phyloP scores from a whole-genome alignment of 108 stramenopile genomes.

The Skeletonema potamos region DNA sequence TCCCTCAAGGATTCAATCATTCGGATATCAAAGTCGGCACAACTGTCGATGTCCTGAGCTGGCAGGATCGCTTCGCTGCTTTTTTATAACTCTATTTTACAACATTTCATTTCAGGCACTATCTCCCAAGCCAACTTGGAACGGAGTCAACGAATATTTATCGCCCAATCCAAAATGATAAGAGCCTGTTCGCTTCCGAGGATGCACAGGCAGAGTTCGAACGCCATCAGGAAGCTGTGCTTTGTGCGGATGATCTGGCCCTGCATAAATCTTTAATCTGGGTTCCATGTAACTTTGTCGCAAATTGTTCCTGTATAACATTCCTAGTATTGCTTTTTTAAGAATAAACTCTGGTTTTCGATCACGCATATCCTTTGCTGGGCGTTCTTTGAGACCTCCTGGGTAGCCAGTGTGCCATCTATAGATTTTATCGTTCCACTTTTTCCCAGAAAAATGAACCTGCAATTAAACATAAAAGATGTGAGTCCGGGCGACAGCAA shows the following conservation, averaged over 20 bases:
- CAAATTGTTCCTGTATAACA: slow-evolving; percentile 83
- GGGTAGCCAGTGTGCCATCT: slow-evolving; percentile 96
- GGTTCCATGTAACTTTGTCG: slow-evolving; percentile 80
- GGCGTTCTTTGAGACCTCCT: slow-evolving; percentile 89
- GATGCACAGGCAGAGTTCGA: slow-evolving; percentile 28
- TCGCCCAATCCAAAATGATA: slow-evolving; percentile 72
- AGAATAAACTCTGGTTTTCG: slow-evolving; percentile 81
- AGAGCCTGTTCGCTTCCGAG: slow-evolving; percentile 53
- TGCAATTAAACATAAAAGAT: slow-evolving; percentile 4
- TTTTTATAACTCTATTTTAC: background rate
- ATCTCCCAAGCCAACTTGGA: slow-evolving; percentile 16
- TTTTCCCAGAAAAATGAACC: slow-evolving; percentile 90
- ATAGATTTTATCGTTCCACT: slow-evolving; percentile 91
- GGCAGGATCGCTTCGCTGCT: slow-evolving; percentile 19
- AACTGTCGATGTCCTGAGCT: slow-evolving; percentile 19
- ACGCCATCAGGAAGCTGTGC: slow-evolving; percentile 68
- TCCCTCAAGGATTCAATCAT: background rate
- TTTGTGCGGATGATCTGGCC: slow-evolving; percentile 76
- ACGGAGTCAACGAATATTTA: slow-evolving; percentile 46
- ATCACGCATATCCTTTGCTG: slow-evolving; percentile 80
- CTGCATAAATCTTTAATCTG: slow-evolving; percentile 81
- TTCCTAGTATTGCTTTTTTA: slow-evolving; percentile 84
- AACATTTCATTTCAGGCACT: background rate
- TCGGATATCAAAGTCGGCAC: slow-evolving; percentile 17
- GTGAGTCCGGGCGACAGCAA: background rate